Base-by-base conservation (phyloP, 768 basidiomycete genomes). In the Amanita pallidorosea region DNA sequence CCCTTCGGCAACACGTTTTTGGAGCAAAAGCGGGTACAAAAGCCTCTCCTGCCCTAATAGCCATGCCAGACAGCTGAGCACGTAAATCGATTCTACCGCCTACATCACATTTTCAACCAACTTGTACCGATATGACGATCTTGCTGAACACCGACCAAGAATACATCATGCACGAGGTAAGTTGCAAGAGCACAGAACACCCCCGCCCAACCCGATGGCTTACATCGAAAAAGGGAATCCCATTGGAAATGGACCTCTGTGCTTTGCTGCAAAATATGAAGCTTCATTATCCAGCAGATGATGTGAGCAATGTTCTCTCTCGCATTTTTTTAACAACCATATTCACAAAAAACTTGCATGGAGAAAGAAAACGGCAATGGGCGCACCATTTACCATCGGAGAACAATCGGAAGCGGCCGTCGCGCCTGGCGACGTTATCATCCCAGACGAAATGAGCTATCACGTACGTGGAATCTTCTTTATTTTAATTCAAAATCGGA, bases 231-330 rank as follows among this genome's bases (percentile, higher is more conserved):
- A 9, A 60, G 44, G 46, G 33, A 35, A 33, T 49, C 34, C 55
- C 61, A 13, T 52, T 61, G 52, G 71, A 75, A 46, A 61, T 75
- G 52, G 76, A 81, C 61, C 65, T 82, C 23, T 81, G 80, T 58
- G 67, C 71, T 43, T 64, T 81, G 0, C 52, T 82, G 34, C 71
- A 74, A 45, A 69, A 70, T 13, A 72, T 81, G 73, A 72, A 71
- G 45, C 63, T 79, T 8, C 71, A 65, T 27, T 53, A 63, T 33
- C 55, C 65, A 52, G 55, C 61, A 49, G 52, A 69, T 61, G 65
- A 57, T 62, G 64, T 69, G 59, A 66, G 61, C 49, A 35, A 13
- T 15, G 17, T 25, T 31, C 13, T 48, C 29, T 25, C 15, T 46
- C 34, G 18, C 31, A 15, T 17, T 18, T 13, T 13, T 27, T 27